A percentile compares a stretch with the other conserved stretches of the same genome.
Evolutionary conservation across 306 rosid species (phyloP).

Genomic region (Albizia julibrissin): DNA sequence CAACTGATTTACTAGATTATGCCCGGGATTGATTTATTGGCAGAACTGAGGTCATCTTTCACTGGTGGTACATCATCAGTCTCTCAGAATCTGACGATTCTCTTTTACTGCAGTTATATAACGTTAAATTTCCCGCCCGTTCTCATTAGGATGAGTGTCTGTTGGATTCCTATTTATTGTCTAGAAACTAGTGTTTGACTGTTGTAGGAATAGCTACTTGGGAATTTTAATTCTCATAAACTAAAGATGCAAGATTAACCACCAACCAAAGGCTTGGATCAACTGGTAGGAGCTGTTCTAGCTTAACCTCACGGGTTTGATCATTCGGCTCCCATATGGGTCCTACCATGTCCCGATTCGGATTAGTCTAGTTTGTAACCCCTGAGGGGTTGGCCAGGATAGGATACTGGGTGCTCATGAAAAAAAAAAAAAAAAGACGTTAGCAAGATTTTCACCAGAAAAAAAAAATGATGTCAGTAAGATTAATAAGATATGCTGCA

Average conservation of each 20-base stretch:
- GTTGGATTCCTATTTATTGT: background rate
- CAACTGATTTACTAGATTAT: background rate
- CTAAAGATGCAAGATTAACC: background rate
- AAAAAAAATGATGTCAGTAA: background rate
- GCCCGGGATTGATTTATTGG: conserved; percentile 1
- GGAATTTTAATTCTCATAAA: background rate
- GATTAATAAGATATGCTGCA: conserved; percentile 13
- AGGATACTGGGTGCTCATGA: no score
- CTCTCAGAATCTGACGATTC: background rate
- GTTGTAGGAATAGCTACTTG: background rate
- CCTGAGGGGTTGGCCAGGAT: no score
- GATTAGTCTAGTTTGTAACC: no score
- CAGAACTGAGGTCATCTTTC: background rate
- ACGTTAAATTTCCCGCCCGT: background rate
- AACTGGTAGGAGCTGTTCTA: no score
- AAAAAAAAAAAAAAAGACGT: no score
- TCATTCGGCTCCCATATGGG: no score
- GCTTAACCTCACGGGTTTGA: no score
- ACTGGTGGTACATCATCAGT: background rate
- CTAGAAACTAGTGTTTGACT: background rate
- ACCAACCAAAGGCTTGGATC: no score
- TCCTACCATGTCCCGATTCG: no score
- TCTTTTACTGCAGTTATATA: background rate
- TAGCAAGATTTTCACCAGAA: background rate
- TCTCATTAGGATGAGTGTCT: background rate